phyloP scores from a whole-genome alignment of 2,329 filamentous ascomycete species.

The Lasiodiplodia hormozganensis region DNA sequence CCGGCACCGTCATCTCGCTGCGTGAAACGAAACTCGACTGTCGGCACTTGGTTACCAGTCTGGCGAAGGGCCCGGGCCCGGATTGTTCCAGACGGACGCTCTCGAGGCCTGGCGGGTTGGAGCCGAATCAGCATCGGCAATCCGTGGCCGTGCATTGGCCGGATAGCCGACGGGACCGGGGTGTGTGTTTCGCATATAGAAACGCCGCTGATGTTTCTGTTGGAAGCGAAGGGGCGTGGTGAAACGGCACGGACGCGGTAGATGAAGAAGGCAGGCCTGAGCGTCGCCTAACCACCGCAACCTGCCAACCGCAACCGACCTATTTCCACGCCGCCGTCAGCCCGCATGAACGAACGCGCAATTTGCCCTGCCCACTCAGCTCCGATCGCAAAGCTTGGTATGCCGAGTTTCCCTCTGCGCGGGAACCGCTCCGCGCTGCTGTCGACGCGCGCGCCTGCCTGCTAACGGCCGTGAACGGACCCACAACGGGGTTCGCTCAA shows the following conservation, averaged over 20 bases:
- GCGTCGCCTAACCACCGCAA: not conserved
- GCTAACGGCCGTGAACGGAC: not conserved
- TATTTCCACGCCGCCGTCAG: not conserved
- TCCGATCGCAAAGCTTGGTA: constrained; percentile 13
- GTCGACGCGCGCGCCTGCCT: not conserved
- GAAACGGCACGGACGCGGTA: constrained; percentile 19
- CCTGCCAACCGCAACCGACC: not conserved
- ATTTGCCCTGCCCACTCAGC: not conserved
- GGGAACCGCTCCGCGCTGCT: not conserved
- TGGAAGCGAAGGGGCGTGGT: constrained; percentile 24
- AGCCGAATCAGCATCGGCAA: constrained; percentile 20
- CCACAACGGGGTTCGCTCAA: not conserved
- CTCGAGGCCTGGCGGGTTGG: not conserved
- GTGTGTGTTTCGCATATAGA: constrained; percentile 19
- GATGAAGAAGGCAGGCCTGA: not conserved
- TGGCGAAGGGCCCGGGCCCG: not conserved
- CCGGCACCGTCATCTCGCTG: constrained; percentile 28
- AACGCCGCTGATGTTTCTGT: constrained; percentile 6
- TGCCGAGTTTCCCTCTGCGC: not conserved
- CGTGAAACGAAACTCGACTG: constrained; percentile 26
- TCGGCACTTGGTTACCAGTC: constrained; percentile 9
- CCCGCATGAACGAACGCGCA: constrained; percentile 12
- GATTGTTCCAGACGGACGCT: not conserved
- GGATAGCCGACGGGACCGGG: not conserved
- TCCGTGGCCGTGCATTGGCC: not conserved